Evolutionary conservation across 805 yeast species (phyloP), one percentile per base, ranked within the genome.

Genomic region (Helenozyma rhizophorensis): DNA sequence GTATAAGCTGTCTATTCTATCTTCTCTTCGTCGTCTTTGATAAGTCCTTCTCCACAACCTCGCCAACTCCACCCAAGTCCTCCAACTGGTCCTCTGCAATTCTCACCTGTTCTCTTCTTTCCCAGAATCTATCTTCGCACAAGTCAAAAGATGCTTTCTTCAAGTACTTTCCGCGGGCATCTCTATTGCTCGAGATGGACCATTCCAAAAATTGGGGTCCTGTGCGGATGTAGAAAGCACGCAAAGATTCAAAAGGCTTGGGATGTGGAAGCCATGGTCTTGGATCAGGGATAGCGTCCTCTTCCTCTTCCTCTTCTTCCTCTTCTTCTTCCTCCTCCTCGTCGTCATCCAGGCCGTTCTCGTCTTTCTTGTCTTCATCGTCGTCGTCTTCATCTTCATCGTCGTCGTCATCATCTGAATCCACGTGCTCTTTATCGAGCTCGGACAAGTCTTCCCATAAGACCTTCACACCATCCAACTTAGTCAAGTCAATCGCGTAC

Each of bases 191-290:
- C 4, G 93, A 81, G 44, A 88, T 83, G 1, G 95, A 86, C 97
- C 97, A 90, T 54, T 87, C 87, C 48, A 90, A 70, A 60, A 90
- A 90, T 17, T 78, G 76, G 4, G 90, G 80, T 37, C 95, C 94
- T 1, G 95, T 78, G 51, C 96, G 80, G 14, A 82, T 65, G 56
- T 93, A 90, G 62, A 90, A 90, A 2, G 76, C 80, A 46, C 96
- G 78, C 39, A 90, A 66, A 2, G 76, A 63, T 62, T 90, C 97
- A 50, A 90, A 93, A 6, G 96, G 81, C 52, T 89, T 88, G 22
- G 98, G 98, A 56, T 89, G 97, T 29, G 97, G 97, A 34, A 90
- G 70, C 95, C 96, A 90, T 12, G 98, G 96, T 55, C 95, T 76
- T 27, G 82, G 83, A 58, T 90, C 98, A 12, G 95, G 95, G 46